Evolutionary conservation across 768 basidiomycete genomes (phyloP).

Genomic region (Mycena olivaceomarginata): DNA sequence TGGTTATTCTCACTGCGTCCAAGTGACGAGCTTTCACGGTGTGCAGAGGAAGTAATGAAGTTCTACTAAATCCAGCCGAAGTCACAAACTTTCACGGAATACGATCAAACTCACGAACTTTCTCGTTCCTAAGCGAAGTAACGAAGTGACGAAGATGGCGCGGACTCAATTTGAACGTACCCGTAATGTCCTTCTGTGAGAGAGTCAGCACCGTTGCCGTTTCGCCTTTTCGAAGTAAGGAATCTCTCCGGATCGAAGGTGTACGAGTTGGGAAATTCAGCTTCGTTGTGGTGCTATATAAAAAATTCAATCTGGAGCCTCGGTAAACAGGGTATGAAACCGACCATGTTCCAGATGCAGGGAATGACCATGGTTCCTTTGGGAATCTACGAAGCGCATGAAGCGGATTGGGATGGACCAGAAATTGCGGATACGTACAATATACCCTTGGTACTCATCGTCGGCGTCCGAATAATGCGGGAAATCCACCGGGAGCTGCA

Average conservation of each 20-base stretch:
- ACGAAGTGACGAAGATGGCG: too few relatives aligned
- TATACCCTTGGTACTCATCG: conserved; percentile 18
- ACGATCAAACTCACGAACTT: too few relatives aligned
- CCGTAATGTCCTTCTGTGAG: conserved; percentile 5
- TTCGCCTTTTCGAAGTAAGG: neutral
- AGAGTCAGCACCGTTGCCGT: neutral
- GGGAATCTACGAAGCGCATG: neutral
- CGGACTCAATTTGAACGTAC: conserved; percentile 17
- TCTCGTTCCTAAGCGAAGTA: too few relatives aligned
- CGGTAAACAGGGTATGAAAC: neutral
- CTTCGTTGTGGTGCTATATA: conserved; percentile 21
- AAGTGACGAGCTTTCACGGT: too few relatives aligned
- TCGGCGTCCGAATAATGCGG: conserved; percentile 12
- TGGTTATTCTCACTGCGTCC: too few relatives aligned
- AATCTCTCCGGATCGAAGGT: conserved; percentile 23
- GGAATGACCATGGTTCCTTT: conserved; percentile 22
- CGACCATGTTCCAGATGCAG: conserved; percentile 29
- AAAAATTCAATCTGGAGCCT: neutral
- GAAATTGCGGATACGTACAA: neutral
- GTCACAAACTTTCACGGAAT: too few relatives aligned
- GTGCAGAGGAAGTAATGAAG: too few relatives aligned
- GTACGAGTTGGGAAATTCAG: neutral
- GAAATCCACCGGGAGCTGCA: conserved; percentile 1
- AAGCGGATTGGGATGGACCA: neutral
- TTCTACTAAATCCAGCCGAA: too few relatives aligned